Conservation (phyloP, 2,329 filamentous ascomycete genomes). For the Ophioceras dolichostomum region DNA sequence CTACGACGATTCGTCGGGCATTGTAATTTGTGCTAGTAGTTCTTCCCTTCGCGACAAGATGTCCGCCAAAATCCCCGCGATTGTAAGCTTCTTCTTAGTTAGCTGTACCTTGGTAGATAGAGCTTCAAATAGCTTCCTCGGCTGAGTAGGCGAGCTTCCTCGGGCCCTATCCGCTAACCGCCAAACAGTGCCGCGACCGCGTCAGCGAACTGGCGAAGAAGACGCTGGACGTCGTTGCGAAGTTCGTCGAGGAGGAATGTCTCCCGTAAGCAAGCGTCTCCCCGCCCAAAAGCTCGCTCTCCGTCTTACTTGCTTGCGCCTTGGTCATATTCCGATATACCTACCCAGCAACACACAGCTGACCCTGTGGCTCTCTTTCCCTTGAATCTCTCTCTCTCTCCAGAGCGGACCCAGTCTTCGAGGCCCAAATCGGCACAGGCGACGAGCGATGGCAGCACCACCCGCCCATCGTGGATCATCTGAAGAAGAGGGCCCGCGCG, state of each 20-base stretch:
- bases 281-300: not conserved
- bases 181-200: conserved; percentile 24
- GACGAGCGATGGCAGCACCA: conserved; percentile 68
- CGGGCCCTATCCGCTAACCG: not conserved
- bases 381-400: too few relatives aligned
- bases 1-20: too few relatives aligned
- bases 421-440: conserved; percentile 68
- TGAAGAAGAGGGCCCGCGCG: conserved; percentile 72
- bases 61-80: conserved; percentile 32
- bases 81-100: conserved; percentile 19
- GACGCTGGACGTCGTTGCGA: conserved; percentile 78
- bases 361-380: not conserved
- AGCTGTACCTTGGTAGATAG: not conserved
- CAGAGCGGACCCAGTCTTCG: conserved; percentile 67
- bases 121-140: not conserved
- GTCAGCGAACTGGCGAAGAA: conserved; percentile 79
- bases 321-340: too few relatives aligned
- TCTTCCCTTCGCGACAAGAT: too few relatives aligned
- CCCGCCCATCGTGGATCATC: conserved; percentile 72
- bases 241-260: conserved; percentile 95
- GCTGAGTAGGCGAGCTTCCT: too few relatives aligned
- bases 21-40: too few relatives aligned
- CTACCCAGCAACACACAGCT: not conserved
- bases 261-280: conserved; percentile 52
- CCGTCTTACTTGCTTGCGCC: too few relatives aligned